Percentiles rank a stretch among this genome's conserved stretches.
Conservation (phyloP, 2,329 filamentous ascomycete species). For the Dryadomyces quercus-mongolicae region DNA sequence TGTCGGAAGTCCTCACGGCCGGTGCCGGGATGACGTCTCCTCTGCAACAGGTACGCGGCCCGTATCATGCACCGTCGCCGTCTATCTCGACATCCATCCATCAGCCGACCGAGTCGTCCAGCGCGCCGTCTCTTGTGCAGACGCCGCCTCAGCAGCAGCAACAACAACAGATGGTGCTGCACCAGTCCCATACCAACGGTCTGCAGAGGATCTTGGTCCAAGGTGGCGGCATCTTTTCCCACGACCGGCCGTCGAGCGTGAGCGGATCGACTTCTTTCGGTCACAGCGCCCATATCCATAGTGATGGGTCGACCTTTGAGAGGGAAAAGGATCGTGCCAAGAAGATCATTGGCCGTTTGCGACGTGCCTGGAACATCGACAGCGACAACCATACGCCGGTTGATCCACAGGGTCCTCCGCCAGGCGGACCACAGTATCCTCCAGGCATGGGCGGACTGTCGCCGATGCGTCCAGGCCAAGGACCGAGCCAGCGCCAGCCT, state of each 20-base stretch:
- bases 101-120: not conserved
- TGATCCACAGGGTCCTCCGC: slow-evolving; percentile 13
- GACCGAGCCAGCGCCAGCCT: not conserved
- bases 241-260: not conserved
- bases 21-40: no score
- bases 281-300: not conserved
- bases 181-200: not conserved
- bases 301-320: slow-evolving; percentile 4
- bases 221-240: not conserved
- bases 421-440: slow-evolving; percentile 15
- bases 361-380: not conserved
- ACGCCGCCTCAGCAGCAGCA: slow-evolving; percentile 2
- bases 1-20: slow-evolving; percentile 1
- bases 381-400: not conserved
- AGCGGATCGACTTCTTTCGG: not conserved
- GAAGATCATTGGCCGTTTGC: slow-evolving; percentile 11
- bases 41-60: not conserved
- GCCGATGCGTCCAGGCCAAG: not conserved
- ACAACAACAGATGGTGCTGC: not conserved
- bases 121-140: slow-evolving; percentile 3
- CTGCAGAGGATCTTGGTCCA: not conserved
- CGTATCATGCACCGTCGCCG: not conserved
- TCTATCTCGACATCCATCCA: slow-evolving; percentile 2
- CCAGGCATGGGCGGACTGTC: not conserved
- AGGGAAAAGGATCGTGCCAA: slow-evolving; percentile 15